phyloP scores from a whole-genome alignment of 2,329 filamentous ascomycete species.

The Aureobasidium sp. region DNA sequence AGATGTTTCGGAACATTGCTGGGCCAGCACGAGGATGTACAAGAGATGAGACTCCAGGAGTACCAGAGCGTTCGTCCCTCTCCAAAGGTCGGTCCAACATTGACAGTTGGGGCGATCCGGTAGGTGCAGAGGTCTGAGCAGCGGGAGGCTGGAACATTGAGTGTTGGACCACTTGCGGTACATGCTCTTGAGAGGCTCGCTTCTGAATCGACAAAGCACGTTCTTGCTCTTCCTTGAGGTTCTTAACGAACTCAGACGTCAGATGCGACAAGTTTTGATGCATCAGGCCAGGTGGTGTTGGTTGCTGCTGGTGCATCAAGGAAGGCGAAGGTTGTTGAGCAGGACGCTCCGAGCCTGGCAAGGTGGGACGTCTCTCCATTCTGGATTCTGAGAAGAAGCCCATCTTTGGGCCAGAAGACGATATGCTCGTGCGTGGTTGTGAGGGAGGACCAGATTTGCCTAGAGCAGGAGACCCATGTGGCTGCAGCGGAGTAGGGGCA shows the following conservation, averaged over 20 bases:
- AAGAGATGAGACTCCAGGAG: constrained; percentile 19
- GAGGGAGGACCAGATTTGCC: constrained; percentile 16
- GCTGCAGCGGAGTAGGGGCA: constrained; percentile 18
- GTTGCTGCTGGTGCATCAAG: constrained; percentile 12
- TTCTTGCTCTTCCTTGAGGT: constrained; percentile 24
- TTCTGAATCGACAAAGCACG: constrained; percentile 21
- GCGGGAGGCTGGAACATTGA: neutral
- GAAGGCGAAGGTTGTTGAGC: constrained; percentile 1
- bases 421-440: constrained; percentile 15
- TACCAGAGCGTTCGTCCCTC: constrained; percentile 23
- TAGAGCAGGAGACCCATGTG: constrained; percentile 19
- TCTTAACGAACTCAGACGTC: constrained; percentile 14
- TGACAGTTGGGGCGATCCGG: neutral
- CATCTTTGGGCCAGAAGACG: constrained; percentile 23
- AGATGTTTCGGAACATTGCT: constrained; percentile 12
- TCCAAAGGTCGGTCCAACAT: constrained; percentile 20
- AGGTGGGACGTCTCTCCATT: constrained; percentile 20
- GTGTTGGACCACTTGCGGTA: constrained; percentile 13
- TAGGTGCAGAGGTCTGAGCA: neutral
- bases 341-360: constrained; percentile 15
- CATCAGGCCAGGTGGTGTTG: constrained; percentile 15
- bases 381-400: constrained; percentile 24
- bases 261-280: constrained; percentile 13
- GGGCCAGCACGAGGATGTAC: constrained; percentile 8
- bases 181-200: constrained; percentile 15